Percentiles rank a stretch among this genome's conserved stretches.
Conservation (phyloP, 345 rosid species). For the Psidium guajava region DNA sequence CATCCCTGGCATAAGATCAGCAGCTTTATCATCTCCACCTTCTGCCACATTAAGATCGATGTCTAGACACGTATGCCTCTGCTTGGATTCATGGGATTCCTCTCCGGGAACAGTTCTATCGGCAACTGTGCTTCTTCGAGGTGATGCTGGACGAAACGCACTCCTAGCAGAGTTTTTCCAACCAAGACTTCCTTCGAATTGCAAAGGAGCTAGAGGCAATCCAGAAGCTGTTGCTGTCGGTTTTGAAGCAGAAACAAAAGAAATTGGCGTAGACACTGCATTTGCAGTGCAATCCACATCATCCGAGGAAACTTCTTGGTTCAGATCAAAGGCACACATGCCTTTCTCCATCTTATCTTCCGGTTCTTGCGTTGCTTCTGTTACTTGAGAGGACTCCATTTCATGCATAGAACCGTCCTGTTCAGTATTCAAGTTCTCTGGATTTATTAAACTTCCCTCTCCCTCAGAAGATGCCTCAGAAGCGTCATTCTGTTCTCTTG, state of each 20-base stretch:
- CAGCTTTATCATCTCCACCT: conserved; percentile 58
- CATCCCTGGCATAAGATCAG: conserved; percentile 28
- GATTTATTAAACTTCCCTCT: conserved; percentile 10
- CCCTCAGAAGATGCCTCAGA: conserved; percentile 21
- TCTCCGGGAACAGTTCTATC: conserved; percentile 21
- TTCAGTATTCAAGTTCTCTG: conserved; percentile 19
- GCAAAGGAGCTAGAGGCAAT: conserved; percentile 49
- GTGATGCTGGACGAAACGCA: conserved; percentile 60
- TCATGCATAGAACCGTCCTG: conserved; percentile 31
- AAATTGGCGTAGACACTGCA: conserved; percentile 29
- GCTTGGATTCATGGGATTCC: conserved; percentile 32
- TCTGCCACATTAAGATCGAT: conserved; percentile 83
- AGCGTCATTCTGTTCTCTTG: conserved; percentile 29
- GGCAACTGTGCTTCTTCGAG: conserved; percentile 36
- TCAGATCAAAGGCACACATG: conserved; percentile 65
- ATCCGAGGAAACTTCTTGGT: conserved; percentile 68
- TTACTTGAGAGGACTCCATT: conserved; percentile 44
- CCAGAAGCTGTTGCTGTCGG: conserved; percentile 34
- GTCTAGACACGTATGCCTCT: conserved; percentile 35
- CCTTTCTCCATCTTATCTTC: conserved; percentile 44
- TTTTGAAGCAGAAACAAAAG: conserved; percentile 56
- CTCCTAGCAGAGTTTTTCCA: conserved; percentile 72
- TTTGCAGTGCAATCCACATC: conserved; percentile 46
- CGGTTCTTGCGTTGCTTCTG: conserved; percentile 40
- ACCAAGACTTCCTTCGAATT: conserved; percentile 58